Percentiles rank a stretch among this genome's conserved stretches.
Evolutionary conservation across 306 rosid genomes (phyloP).

Genomic region (Vigna angularis): DNA sequence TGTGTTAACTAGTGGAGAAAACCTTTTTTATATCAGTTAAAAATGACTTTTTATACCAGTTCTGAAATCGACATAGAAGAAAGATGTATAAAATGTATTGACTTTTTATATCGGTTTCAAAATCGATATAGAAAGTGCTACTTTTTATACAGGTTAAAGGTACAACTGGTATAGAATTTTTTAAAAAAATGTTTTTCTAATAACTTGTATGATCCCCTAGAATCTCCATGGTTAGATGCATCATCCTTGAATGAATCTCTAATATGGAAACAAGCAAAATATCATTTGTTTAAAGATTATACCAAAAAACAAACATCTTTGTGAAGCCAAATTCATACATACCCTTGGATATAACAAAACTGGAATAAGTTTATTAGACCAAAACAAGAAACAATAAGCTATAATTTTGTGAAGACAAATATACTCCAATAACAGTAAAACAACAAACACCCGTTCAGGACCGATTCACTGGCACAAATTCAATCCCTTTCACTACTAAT

Average conservation of each 20-base stretch:
- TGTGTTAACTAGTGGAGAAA: no score
- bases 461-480: no score
- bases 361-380: not conserved
- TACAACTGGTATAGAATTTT: no score
- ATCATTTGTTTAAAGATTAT: conserved; percentile 8
- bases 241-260: not conserved
- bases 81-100: no score
- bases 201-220: not conserved
- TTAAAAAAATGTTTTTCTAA: no score
- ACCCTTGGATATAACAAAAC: not conserved
- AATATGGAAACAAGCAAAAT: not conserved
- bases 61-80: no score
- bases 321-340: not conserved
- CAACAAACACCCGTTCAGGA: not conserved
- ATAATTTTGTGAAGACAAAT: not conserved
- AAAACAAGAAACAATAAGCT: not conserved
- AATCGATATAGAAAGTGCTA: no score
- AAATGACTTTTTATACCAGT: no score
- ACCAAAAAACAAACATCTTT: conserved; percentile 11
- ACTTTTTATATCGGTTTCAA: no score
- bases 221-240: not conserved
- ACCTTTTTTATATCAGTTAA: no score
- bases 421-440: not conserved
- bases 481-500: no score
- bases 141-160: no score